Conservation (phyloP, 345 rosid genomes). For the Streptanthus diversifolius region DNA sequence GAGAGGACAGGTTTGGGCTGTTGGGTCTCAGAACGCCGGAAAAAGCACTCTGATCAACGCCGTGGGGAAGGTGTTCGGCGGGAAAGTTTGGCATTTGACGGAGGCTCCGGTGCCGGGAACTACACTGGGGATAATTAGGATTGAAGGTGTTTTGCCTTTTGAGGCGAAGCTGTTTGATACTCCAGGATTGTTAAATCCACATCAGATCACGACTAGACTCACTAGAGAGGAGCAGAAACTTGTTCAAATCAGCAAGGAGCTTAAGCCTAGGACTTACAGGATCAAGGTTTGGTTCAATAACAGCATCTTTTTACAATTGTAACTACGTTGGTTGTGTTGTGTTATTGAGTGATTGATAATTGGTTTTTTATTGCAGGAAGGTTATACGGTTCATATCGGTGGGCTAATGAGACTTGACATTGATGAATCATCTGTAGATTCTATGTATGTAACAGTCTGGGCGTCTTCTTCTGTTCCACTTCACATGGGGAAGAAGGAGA, state of each 20-base stretch:
- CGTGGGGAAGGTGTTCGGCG: constrained; percentile 52
- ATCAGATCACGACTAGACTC: constrained; percentile 79
- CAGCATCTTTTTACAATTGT: not conserved
- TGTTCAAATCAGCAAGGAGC: constrained; percentile 67
- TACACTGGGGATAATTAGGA: constrained; percentile 72
- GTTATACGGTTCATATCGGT: constrained; percentile 74
- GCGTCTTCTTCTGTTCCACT: constrained; percentile 84
- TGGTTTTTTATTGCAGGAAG: constrained; percentile 54
- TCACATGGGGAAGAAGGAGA: constrained; percentile 95
- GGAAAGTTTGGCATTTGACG: constrained; percentile 58
- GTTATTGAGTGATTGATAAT: not conserved
- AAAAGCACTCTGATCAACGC: constrained; percentile 90
- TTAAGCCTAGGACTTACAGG: constrained; percentile 90
- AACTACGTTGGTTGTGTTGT: not conserved
- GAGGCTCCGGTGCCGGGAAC: constrained; percentile 97
- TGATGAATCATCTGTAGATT: constrained; percentile 65
- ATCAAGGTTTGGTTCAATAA: constrained; percentile 51
- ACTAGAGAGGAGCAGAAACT: constrained; percentile 91
- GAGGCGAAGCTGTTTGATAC: constrained; percentile 86
- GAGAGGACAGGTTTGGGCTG: constrained; percentile 87
- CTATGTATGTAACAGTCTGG: constrained; percentile 86
- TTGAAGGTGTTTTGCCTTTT: constrained; percentile 78
- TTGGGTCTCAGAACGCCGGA: constrained; percentile 88
- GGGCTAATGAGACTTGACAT: constrained; percentile 88
- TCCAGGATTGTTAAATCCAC: constrained; percentile 79